These are phyloP conservation scores for Podospora didyma DNA, from an alignment of 495 filamentous ascomycete genomes.

Conservation along the genomic window DNA sequence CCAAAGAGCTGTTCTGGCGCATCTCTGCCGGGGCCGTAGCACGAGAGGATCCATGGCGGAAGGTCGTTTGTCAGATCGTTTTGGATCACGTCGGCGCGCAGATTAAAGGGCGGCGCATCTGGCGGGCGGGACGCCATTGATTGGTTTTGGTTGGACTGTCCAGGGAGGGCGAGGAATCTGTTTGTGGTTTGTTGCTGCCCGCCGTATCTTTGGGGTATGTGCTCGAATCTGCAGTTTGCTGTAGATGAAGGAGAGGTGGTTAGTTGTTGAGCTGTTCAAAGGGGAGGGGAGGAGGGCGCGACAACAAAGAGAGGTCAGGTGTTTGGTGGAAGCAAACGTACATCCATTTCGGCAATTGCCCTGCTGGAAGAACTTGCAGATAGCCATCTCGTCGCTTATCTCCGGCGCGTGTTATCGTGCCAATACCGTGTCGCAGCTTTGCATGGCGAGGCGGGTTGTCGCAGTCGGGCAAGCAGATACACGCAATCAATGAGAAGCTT, in stretches of 20 bases:
- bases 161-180: slow-evolving; percentile 32
- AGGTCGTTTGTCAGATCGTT: slow-evolving; percentile 62
- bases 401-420: background rate
- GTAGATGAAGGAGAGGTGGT: background rate
- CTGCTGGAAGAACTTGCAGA: slow-evolving; percentile 71
- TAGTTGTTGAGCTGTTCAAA: background rate
- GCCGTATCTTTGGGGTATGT: slow-evolving; percentile 29
- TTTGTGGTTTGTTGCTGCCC: slow-evolving; percentile 24
- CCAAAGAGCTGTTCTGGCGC: slow-evolving; percentile 78
- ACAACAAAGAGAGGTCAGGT: too few relatives aligned
- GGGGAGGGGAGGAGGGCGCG: too few relatives aligned
- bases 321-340: slow-evolving; percentile 20
- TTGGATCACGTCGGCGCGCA: slow-evolving; percentile 55
- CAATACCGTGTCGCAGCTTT: background rate
- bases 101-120: slow-evolving; percentile 20
- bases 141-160: background rate
- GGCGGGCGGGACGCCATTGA: background rate
- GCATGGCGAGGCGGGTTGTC: background rate
- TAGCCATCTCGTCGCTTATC: slow-evolving; percentile 39
- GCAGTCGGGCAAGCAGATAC: background rate
- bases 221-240: slow-evolving; percentile 46
- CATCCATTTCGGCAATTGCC: slow-evolving; percentile 70
- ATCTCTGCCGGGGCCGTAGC: slow-evolving; percentile 68
- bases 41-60: slow-evolving; percentile 79
- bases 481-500: background rate